Percentiles rank a stretch among this genome's conserved stretches.
These are phyloP conservation scores for Carex kokanica DNA, from an alignment of 176 grass and related monocot genomes.

Conservation along the genomic window DNA sequence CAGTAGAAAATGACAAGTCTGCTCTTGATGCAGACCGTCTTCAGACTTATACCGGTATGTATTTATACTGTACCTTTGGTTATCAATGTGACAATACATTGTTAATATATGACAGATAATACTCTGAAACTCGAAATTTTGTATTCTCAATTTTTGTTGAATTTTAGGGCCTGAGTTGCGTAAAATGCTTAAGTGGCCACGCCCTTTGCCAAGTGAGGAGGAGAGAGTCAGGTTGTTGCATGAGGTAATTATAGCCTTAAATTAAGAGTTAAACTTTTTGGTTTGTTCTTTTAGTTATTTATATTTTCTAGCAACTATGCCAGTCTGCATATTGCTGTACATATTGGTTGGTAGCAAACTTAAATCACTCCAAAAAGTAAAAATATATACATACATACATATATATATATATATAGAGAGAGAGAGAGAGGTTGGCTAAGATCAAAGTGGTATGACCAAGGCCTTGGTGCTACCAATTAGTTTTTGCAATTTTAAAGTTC, in stretches of 20 bases:
- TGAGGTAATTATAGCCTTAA: slow-evolving; percentile 55
- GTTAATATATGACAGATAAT: slow-evolving; percentile 6
- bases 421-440: no score
- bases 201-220: slow-evolving; percentile 81
- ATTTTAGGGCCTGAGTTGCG: slow-evolving; percentile 65
- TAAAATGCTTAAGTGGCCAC: slow-evolving; percentile 79
- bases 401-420: no score
- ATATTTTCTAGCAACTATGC: no score
- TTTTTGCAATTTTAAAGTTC: no score
- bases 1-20: slow-evolving; percentile 78
- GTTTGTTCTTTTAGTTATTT: not conserved
- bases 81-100: not conserved
- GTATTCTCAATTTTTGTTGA: slow-evolving; percentile 21
- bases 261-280: not conserved
- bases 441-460: no score
- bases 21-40: slow-evolving; percentile 77
- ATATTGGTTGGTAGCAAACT: not conserved
- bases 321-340: no score
- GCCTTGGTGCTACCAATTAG: no score
- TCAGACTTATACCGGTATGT: slow-evolving; percentile 65
- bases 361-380: not conserved
- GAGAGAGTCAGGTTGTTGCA: slow-evolving; percentile 81
- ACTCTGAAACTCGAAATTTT: not conserved
- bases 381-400: no score
- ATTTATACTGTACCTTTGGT: slow-evolving; percentile 1